Base-by-base conservation (phyloP, 2,329 filamentous ascomycete species). In the Teratosphaeria gauchensis region DNA sequence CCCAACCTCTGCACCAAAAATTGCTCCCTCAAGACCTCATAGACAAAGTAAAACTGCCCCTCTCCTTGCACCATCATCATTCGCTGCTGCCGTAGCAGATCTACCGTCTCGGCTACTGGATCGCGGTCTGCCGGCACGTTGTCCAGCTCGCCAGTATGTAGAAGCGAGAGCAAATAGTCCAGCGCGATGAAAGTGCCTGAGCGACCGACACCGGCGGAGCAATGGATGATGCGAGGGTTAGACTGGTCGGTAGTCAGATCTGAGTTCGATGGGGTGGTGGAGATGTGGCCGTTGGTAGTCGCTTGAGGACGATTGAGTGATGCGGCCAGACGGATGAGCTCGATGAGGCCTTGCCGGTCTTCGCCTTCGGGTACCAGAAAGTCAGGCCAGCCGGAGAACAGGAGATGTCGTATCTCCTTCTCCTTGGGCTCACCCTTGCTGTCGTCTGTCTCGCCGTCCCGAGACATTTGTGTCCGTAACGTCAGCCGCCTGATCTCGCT, bases 51-150 rank as follows among this genome's bases (percentile, higher is more conserved):
- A 68, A 89, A 94, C 72, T 99, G 94, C 54, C 81, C 72, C 66
- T 92, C 88, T 53, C 89, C 87, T 75, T 97, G 94, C 4, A 99
- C 94, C 94, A 99, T 99, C 75, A 87, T 89, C 77, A 90, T 89
- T 19, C 94, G 83, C 77, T 99, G 94, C 72, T 92, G 84, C 52
- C 94, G 83, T 58, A 99, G 80, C 61, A 78, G 75, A 66, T 95
- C 87, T 57, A 99, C 92, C 0, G 88, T 88, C 19, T 88, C 81
- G 64, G 85, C 89, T 48, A 99, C 81, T 2, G 87, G 82, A 67
- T 96, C 92, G 30, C 74, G 69, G 53, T 79, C 75, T 9, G 77
- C 74, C 8, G 75, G 64, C 8, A 69, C 21, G 59, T 69, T 66
- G 52, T 80, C 80, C 55, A 95, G 75, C 24, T 85, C 80, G 55